These are phyloP conservation scores for Cochlearia excelsa DNA, from an alignment of 345 rosid genomes.

Conservation along the genomic window DNA sequence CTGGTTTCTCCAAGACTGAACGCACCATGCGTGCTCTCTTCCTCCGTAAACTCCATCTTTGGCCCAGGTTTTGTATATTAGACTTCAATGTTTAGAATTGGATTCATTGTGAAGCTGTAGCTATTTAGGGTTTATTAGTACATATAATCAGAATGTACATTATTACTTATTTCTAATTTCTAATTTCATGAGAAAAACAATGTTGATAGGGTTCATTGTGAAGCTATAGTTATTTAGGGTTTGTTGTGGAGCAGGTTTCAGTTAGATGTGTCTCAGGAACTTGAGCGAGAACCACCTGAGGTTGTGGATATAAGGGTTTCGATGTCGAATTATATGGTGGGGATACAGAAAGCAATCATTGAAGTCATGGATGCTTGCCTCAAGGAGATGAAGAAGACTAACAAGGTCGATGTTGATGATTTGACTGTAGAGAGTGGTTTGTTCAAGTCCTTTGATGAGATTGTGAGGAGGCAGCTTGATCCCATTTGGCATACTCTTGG, in stretches of 20 bases:
- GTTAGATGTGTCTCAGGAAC: conserved; percentile 82
- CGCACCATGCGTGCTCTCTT: conserved; percentile 75
- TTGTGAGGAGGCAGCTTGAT: conserved; percentile 87
- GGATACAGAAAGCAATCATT: conserved; percentile 83
- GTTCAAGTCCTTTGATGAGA: conserved; percentile 99
- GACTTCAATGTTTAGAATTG: conserved; percentile 10
- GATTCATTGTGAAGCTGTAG: not conserved
- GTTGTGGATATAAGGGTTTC: conserved; percentile 87
- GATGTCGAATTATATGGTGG: conserved; percentile 77
- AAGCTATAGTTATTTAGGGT: conserved; percentile 4
- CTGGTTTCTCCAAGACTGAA: conserved; percentile 92
- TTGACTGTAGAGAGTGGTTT: conserved; percentile 91
- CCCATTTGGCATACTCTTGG: conserved; percentile 98
- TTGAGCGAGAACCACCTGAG: conserved; percentile 75
- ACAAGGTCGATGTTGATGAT: conserved; percentile 94
- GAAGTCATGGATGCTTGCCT: conserved; percentile 93
- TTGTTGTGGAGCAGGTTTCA: conserved; percentile 82
- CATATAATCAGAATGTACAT: too few species aligned
- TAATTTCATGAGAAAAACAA: too few species aligned
- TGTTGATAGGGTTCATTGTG: not conserved
- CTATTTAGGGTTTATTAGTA: conserved; percentile 15
- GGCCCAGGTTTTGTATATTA: conserved; percentile 83
- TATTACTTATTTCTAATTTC: too few species aligned
- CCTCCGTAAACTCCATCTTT: conserved; percentile 62
- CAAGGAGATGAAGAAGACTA: conserved; percentile 96